Conservation (phyloP, 805 yeast species). For the Saccharomycopsis synnaedendra region DNA sequence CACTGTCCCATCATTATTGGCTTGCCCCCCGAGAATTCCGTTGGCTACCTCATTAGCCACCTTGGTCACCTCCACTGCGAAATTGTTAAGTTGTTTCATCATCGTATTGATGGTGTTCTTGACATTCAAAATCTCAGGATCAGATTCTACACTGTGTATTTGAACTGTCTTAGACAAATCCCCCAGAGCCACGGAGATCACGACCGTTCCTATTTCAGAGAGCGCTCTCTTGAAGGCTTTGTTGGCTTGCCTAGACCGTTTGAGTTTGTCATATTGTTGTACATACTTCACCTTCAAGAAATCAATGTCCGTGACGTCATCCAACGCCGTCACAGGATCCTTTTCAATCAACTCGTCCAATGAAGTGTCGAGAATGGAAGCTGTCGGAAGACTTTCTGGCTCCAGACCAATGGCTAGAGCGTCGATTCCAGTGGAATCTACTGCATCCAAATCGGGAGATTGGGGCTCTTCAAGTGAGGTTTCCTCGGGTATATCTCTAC, state of each 20-base stretch:
- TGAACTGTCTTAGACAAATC: conserved; percentile 74
- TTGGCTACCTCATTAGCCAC: conserved; percentile 86
- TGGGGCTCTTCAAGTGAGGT: too few species aligned
- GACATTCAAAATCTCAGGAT: conserved; percentile 71
- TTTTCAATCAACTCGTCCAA: conserved; percentile 4
- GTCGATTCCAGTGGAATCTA: too few species aligned
- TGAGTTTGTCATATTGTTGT: conserved; percentile 10
- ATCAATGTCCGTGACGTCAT: conserved; percentile 8
- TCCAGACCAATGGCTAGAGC: too few species aligned
- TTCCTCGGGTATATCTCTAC: background rate
- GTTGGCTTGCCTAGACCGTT: conserved; percentile 33
- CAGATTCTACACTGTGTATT: conserved; percentile 58
- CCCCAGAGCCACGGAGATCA: conserved; percentile 82
- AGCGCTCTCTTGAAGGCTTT: conserved; percentile 62
- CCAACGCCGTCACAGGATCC: conserved; percentile 9
- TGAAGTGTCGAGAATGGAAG: too few species aligned
- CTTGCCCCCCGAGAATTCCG: conserved; percentile 86
- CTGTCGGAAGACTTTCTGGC: too few species aligned
- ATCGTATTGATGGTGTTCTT: conserved; percentile 75
- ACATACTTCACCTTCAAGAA: conserved; percentile 9
- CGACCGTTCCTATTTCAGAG: conserved; percentile 75
- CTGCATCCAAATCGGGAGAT: too few species aligned
- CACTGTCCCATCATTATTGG: conserved; percentile 71
- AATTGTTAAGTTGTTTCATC: conserved; percentile 80
- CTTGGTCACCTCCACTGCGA: conserved; percentile 71